A percentile compares a stretch with the other conserved stretches of the same genome.
Evolutionary conservation across 2,329 filamentous ascomycete genomes (phyloP).

Genomic region (Gnomoniopsis sp.): DNA sequence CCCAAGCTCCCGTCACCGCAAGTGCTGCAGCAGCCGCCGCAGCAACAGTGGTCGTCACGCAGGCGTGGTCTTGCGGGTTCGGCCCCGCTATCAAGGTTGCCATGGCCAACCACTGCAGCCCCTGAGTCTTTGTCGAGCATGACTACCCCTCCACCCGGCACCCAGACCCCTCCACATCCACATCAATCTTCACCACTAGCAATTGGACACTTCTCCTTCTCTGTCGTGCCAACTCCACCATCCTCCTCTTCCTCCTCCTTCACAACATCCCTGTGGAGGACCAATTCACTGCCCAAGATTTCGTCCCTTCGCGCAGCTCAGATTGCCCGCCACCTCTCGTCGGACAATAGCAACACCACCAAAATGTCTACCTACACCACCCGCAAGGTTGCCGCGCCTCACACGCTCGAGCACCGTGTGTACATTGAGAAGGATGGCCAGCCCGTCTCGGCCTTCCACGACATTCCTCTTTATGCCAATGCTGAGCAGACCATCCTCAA

Average conservation of each 20-base stretch:
- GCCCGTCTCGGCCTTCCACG: conserved; percentile 93
- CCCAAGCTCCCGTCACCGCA: not conserved
- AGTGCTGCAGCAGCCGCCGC: not conserved
- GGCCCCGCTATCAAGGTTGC: conserved; percentile 8
- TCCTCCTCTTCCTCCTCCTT: conserved; percentile 4
- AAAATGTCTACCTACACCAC: conserved; percentile 68
- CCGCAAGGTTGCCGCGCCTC: conserved; percentile 76
- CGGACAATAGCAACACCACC: conserved; percentile 22
- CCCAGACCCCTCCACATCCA: conserved; percentile 13
- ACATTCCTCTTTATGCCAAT: conserved; percentile 97
- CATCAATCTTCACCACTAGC: not conserved
- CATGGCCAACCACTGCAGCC: conserved; percentile 1
- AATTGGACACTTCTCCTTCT: conserved; percentile 10
- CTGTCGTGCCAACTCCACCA: conserved; percentile 3
- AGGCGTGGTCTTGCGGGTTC: not conserved
- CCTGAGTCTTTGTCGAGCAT: not conserved
- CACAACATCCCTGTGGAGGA: conserved; percentile 17
- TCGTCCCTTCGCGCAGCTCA: conserved; percentile 49
- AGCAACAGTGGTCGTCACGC: too few relatives aligned
- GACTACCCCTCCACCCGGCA: conserved; percentile 7
- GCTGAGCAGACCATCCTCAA: conserved; percentile 93
- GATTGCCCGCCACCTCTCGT: conserved; percentile 52
- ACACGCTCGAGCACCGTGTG: conserved; percentile 80
- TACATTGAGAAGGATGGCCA: conserved; percentile 98
- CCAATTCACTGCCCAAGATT: conserved; percentile 35